Evolutionary conservation across 495 filamentous ascomycete species (phyloP).

Genomic region (Beverwykella pulmonaria): DNA sequence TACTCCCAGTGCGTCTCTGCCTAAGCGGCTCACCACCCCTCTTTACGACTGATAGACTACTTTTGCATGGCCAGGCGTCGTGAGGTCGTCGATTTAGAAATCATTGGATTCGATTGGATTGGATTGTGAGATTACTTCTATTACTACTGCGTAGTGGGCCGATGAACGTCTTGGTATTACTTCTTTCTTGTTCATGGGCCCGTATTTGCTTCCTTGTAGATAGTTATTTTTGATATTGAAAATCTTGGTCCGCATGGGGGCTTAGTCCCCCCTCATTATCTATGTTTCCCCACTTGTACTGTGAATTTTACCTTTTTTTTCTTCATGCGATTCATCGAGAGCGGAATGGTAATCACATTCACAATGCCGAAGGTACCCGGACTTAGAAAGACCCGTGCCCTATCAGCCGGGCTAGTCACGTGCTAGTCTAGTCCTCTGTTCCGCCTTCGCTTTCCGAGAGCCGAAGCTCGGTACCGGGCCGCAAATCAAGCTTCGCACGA

Average conservation of each 20-base stretch:
- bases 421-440: neutral
- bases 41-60: neutral
- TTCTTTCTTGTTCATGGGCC: neutral
- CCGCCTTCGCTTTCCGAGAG: constrained; percentile 13
- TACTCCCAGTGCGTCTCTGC: constrained; percentile 35
- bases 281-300: neutral
- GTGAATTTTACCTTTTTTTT: no score
- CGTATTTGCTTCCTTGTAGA: constrained; percentile 23
- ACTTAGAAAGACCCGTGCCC: neutral
- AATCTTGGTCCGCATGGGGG: neutral
- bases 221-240: no score
- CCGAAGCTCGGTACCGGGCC: constrained; percentile 4
- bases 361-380: no score
- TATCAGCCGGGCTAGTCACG: neutral
- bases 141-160: neutral
- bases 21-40: neutral
- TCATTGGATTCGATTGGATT: neutral
- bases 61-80: constrained; percentile 21
- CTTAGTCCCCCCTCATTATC: neutral
- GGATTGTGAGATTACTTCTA: neutral
- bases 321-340: no score
- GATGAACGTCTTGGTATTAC: neutral
- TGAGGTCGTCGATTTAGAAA: neutral
- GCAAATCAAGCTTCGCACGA: neutral
- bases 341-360: no score